Percentiles rank a stretch among this genome's conserved stretches.
Conservation (phyloP, 129 eudicot species). For the Tagetes patula region DNA sequence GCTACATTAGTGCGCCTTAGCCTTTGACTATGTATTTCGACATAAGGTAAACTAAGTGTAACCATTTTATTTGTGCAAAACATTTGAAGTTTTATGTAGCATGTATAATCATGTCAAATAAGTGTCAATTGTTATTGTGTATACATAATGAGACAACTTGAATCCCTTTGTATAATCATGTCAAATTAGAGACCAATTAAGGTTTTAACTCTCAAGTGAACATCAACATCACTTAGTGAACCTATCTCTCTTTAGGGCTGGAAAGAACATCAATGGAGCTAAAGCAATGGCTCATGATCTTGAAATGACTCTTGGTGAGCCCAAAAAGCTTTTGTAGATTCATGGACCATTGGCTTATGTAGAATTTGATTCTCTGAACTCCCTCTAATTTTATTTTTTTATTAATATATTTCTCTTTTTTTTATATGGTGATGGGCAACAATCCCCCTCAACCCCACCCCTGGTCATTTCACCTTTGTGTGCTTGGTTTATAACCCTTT, state of each 20-base stretch:
- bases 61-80: not conserved
- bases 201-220: slow-evolving; percentile 27
- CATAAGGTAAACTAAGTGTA: not conserved
- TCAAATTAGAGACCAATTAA: slow-evolving; percentile 11
- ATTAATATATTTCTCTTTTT: not conserved
- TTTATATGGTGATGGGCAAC: slow-evolving; percentile 24
- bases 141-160: not conserved
- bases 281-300: slow-evolving; percentile 36
- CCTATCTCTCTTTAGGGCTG: slow-evolving; percentile 23
- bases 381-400: slow-evolving; percentile 17
- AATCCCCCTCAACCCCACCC: slow-evolving; percentile 13
- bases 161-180: slow-evolving; percentile 9
- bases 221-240: slow-evolving; percentile 37
- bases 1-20: too few species aligned
- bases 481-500: not conserved
- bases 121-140: not conserved
- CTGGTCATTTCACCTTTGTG: slow-evolving; percentile 33
- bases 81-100: not conserved
- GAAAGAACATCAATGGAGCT: slow-evolving; percentile 26
- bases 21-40: too few species aligned
- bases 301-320: slow-evolving; percentile 37
- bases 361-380: slow-evolving; percentile 37
- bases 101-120: not conserved
- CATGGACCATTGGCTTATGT: slow-evolving; percentile 36
- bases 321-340: slow-evolving; percentile 29